Percentiles rank a stretch among this genome's conserved stretches.
Evolutionary conservation across 2,329 filamentous ascomycete species (phyloP).

Genomic region (Nannizziopsis arthrosporioides): DNA sequence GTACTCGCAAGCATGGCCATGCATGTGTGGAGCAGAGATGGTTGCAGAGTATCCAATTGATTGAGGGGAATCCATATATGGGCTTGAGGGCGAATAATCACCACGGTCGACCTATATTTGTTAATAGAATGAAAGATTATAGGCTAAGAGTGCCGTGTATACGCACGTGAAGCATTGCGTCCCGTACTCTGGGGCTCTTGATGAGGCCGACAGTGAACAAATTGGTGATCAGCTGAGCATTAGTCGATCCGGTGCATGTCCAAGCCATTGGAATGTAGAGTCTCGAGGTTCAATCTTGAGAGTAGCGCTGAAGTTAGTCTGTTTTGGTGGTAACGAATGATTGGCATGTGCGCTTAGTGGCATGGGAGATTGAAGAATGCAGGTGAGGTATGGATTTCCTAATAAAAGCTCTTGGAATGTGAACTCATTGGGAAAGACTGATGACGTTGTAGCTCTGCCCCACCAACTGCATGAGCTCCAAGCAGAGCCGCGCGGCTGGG

Average conservation of each 20-base stretch:
- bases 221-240: constrained; percentile 66
- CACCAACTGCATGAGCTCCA: no score
- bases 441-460: no score
- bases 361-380: no score
- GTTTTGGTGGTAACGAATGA: no score
- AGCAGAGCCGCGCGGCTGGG: no score
- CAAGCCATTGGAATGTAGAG: constrained; percentile 61
- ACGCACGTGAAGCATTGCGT: constrained; percentile 64
- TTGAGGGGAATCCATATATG: constrained; percentile 66
- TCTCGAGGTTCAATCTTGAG: not conserved
- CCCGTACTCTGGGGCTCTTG: constrained; percentile 55
- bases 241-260: constrained; percentile 66
- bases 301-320: no score
- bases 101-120: constrained; percentile 64
- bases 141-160: not conserved
- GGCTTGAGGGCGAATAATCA: constrained; percentile 59
- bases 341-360: no score
- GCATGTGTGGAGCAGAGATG: constrained; percentile 64
- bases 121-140: not conserved
- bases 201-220: constrained; percentile 62
- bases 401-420: no score
- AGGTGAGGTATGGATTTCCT: no score
- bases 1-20: constrained; percentile 52
- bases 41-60: constrained; percentile 56
- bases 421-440: no score